Percentiles rank a stretch among this genome's conserved stretches.
Evolutionary conservation across 2,329 filamentous ascomycete species (phyloP).

Genomic region (Capronia americana): DNA sequence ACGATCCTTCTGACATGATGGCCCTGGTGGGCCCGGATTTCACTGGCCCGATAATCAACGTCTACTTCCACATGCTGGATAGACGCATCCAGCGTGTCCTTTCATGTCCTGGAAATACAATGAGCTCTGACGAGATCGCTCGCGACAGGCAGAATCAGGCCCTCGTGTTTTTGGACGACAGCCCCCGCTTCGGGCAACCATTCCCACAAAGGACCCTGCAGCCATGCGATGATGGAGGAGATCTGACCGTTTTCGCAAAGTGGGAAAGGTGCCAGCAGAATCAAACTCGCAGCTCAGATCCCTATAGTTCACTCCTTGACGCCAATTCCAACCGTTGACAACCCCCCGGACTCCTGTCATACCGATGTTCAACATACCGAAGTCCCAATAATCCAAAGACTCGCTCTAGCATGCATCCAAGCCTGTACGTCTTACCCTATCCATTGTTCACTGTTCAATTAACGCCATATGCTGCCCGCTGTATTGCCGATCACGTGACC

Average conservation of each 20-base stretch:
- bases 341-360: not conserved
- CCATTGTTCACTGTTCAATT: not conserved
- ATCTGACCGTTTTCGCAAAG: not conserved
- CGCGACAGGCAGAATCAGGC: not conserved
- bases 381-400: not conserved
- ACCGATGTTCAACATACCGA: not conserved
- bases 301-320: not conserved
- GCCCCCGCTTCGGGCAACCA: too few relatives aligned
- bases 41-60: slow-evolving; percentile 45
- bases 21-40: slow-evolving; percentile 46
- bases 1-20: slow-evolving; percentile 38
- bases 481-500: not conserved
- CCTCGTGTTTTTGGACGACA: not conserved
- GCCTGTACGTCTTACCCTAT: not conserved
- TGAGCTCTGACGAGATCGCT: not conserved
- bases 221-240: not conserved
- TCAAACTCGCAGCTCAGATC: not conserved
- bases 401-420: not conserved
- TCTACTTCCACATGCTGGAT: slow-evolving; percentile 34
- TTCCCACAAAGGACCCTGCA: not conserved
- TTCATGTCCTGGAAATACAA: not conserved
- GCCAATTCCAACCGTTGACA: not conserved
- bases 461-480: too few relatives aligned
- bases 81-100: not conserved
- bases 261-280: too few relatives aligned